Base-by-base conservation (phyloP, 1,139 yeast species). In the Kodamaea sp. region DNA sequence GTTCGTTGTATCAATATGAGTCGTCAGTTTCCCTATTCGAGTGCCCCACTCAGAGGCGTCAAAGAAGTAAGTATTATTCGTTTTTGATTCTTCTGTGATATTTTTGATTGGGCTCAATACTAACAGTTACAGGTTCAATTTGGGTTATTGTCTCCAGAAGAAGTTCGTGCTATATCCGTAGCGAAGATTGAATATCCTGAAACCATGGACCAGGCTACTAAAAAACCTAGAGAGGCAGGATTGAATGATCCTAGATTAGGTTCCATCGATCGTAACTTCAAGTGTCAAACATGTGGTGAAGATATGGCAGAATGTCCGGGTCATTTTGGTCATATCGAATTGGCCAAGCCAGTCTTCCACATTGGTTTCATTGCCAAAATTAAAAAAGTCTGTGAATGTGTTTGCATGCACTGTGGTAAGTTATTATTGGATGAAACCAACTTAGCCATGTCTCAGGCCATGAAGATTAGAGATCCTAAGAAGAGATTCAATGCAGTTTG, bases 271-370 rank as follows among this genome's bases (percentile, higher is more conserved):
- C 81, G 98, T 61, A 90, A 89, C 60, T 86, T 85, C 73, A 87
- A 88, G 68, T 92, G 99, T 73, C 97, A 90, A 70, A 92, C 99
- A 22, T 92, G 99, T 74, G 95, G 96, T 54, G 98, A 92, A 63
- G 96, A 94, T 55, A 92, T 92, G 97, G 88, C 94, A 41, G 98
- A 92, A 59, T 94, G 99, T 65, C 97, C 97, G 1, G 99, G 99
- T 41, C 99, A 94, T 69, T 94, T 94, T 66, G 99, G 99, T 48
- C 98, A 94, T 59, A 94, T 94, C 42, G 98, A 94, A 59, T 75
- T 94, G 47, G 97, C 98, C 23, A 92, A 90, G 59, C 98, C 99
- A 8, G 98, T 94, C 21, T 92, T 94, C 64, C 98, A 94, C 63
- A 88, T 94, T 60, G 98, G 96, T 29, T 92, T 88, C 61, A 81